Conservation (phyloP, 257 asterid species). For the Echium plantagineum region DNA sequence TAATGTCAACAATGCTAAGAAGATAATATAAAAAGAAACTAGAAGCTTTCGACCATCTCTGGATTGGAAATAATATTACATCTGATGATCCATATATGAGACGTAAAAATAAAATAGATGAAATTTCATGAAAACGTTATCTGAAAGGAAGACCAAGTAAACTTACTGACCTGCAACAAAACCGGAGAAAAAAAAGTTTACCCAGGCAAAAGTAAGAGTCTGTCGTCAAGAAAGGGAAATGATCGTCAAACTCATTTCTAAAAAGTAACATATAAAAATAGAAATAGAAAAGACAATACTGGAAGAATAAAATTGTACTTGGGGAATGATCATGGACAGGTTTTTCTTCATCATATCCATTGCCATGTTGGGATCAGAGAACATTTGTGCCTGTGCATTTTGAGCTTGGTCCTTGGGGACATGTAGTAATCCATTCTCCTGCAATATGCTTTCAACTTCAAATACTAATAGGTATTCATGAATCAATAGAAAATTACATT, state of each 20-base stretch:
- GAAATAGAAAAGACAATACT: not conserved
- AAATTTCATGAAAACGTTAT: not conserved
- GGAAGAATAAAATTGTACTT: slow-evolving; percentile 24
- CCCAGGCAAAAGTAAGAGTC: slow-evolving; percentile 98
- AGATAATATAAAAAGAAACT: too few species aligned
- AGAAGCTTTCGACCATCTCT: too few species aligned
- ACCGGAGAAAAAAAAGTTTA: slow-evolving; percentile 95
- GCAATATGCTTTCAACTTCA: slow-evolving; percentile 16
- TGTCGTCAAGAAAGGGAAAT: slow-evolving; percentile 22
- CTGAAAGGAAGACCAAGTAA: not conserved
- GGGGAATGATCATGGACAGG: slow-evolving; percentile 94
- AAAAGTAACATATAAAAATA: slow-evolving; percentile 12
- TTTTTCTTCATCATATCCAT: slow-evolving; percentile 98
- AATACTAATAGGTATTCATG: not conserved
- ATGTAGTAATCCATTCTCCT: slow-evolving; percentile 75
- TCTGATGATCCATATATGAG: slow-evolving; percentile 3
- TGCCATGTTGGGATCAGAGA: slow-evolving; percentile 97
- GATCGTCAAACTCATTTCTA: slow-evolving; percentile 3
- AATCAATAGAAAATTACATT: not conserved
- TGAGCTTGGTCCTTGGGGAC: slow-evolving; percentile 89
- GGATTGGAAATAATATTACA: too few species aligned
- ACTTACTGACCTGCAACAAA: slow-evolving; percentile 73
- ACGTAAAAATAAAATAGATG: not conserved
- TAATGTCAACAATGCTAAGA: too few species aligned
- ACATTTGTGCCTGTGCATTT: slow-evolving; percentile 96